Evolutionary conservation across 2,329 filamentous ascomycete species (phyloP).

Genomic region (Monilinia laxa): DNA sequence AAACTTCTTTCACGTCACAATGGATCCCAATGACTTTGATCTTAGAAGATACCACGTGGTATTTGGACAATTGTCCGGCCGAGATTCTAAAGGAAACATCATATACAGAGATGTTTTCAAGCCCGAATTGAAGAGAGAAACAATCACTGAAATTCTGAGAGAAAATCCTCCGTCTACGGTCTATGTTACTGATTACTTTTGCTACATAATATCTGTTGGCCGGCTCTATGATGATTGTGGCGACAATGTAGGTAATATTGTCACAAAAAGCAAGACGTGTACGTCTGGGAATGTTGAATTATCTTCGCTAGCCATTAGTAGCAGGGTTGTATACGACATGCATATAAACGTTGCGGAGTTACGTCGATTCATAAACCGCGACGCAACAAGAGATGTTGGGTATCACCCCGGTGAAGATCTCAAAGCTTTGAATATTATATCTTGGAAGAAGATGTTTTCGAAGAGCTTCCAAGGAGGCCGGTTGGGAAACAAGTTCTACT

Average conservation of each 20-base stretch:
- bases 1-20: constrained; percentile 35
- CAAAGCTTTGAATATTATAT: not conserved
- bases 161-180: not conserved
- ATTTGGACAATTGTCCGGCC: not conserved
- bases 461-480: not conserved
- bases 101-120: not conserved
- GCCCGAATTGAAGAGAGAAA: not conserved
- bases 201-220: constrained; percentile 19
- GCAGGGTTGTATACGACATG: not conserved
- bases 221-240: not conserved
- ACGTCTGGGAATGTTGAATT: not conserved
- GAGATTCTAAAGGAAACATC: not conserved
- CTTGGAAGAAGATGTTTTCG: not conserved
- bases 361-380: not conserved
- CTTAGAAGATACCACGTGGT: not conserved
- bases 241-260: not conserved
- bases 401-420: not conserved
- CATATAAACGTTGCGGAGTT: not conserved
- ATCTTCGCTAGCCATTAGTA: not conserved
- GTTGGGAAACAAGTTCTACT: not conserved
- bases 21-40: not conserved
- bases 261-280: not conserved
- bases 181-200: constrained; percentile 19
- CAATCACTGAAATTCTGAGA: not conserved
- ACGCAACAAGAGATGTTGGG: not conserved